Base-by-base conservation (phyloP, 2,329 filamentous ascomycete genomes). In the Xylaria sp. region DNA sequence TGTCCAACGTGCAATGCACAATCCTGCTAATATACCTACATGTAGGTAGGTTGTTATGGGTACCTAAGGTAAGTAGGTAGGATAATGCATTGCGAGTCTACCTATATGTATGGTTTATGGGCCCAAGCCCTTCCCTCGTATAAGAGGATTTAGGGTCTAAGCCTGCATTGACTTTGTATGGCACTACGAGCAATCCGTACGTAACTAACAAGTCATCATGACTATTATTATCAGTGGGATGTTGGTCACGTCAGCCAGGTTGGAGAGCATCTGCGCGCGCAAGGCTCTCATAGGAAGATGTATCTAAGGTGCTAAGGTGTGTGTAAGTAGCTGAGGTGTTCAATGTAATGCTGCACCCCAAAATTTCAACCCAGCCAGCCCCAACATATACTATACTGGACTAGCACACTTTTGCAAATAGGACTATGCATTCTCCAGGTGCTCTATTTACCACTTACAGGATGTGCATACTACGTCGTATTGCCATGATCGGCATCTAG, bases 281-380 rank as follows among this genome's bases (percentile, higher is more conserved):
- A 29, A 55, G 53, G 53, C 53, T 55, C 36, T 17, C 5, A 39
- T 36, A 55, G 33, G 51, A 17, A 17, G 33, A 42, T 42, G 50
- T 27, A 17, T 44, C 13, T 10, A 10, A 44, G 39, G 5, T n/a
- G n/a, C n/a, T n/a, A 17, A 15, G 47, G 20, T 33, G 44, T 27
- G 39, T 44, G 39, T 22, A n/a, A 31, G 49, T 10, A 55, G 51
- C 51, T 39, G 51, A 55, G 53, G 22, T 55, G 53, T 55, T 39
- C 36, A 42, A 55, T 39, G 53, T 15, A 55, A 55, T 55, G 36
- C 53, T 55, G 53, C 53, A 44, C 36, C 36, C 53, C 53, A 42
- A 44, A 44, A 42, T 55, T 17, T 9, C 51, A 42, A 42, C 53
- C 36, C 36, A 55, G 36, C 36, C 53, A 42, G 25, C 54, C 54